Evolutionary conservation across 1,284 basidiomycete genomes (phyloP).

Genomic region (Apiotrichum gracile): DNA sequence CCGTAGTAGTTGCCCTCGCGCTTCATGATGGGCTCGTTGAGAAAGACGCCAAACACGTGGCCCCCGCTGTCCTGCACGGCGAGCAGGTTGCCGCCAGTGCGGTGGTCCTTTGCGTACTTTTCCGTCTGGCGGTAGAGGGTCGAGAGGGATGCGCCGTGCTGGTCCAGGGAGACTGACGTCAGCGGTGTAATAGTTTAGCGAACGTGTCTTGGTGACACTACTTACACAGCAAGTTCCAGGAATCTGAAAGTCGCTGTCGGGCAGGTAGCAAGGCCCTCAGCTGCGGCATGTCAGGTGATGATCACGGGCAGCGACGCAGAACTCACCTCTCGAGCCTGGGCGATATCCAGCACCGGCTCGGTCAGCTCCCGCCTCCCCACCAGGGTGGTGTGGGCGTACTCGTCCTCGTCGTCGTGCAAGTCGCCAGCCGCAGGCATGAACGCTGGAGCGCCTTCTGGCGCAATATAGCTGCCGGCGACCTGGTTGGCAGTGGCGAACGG

Average conservation of each 20-base stretch:
- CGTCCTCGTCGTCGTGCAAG: slow-evolving; percentile 16
- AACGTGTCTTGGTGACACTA: neutral
- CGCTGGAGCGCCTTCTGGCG: slow-evolving; percentile 71
- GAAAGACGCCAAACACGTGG: slow-evolving; percentile 69
- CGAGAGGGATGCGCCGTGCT: slow-evolving; percentile 86
- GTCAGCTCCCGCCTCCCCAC: slow-evolving; percentile 57
- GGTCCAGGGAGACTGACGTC: slow-evolving; percentile 65
- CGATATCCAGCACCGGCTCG: slow-evolving; percentile 51
- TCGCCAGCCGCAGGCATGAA: slow-evolving; percentile 48
- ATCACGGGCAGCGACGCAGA: too few relatives aligned
- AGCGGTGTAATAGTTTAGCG: too few relatives aligned
- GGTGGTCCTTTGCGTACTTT: slow-evolving; percentile 27
- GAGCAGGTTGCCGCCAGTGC: slow-evolving; percentile 53
- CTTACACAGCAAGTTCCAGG: slow-evolving; percentile 79
- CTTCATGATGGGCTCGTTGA: slow-evolving; percentile 63
- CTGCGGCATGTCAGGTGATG: slow-evolving; percentile 47
- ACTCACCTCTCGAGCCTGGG: slow-evolving; percentile 8
- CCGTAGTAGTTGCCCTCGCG: slow-evolving; percentile 67
- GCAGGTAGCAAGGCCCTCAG: slow-evolving; percentile 69
- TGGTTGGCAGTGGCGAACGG: slow-evolving; percentile 36
- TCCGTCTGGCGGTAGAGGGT: slow-evolving; percentile 72
- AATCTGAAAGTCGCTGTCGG: slow-evolving; percentile 65
- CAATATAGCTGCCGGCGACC: slow-evolving; percentile 49
- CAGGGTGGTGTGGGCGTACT: slow-evolving; percentile 46
- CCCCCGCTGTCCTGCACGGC: slow-evolving; percentile 59